Base-by-base conservation (phyloP, 306 rosid genomes). In the Psophocarpus tetragonolobus region DNA sequence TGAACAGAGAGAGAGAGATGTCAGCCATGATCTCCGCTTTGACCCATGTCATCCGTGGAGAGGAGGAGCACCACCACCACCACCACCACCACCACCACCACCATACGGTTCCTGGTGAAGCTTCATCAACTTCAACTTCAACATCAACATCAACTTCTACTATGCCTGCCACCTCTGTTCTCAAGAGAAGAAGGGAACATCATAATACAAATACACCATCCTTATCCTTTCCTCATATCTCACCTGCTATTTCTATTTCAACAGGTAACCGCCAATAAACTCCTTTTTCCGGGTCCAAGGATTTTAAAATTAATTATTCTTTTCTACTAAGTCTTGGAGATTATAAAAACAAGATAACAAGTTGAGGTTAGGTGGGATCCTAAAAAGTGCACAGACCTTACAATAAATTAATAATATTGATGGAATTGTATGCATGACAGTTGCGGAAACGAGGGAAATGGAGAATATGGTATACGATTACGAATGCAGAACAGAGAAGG, bases 1-100 rank as follows among this genome's bases (percentile, higher is more conserved):
- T 82, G 1, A 60, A 71, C 41, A 81, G 83, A 42, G 88, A 89
- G 45, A 76, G 2, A 35, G 93, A 89, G 77, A 89, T 85, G 88
- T 68, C 82, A 4, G 87, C 71, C 2, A 87, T 89, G 81, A 84
- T 89, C 1, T 82, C 87, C 0, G 87, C 90, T 53, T 42, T 89
- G 61, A 83, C 88, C 0, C 82, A 62, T 7, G 91, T 89, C 0
- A 82, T 82, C 0, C 30, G 81, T 2, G 91, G 89, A 21, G 79
- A 78, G 1, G 65, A 35, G 6, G 39, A 53, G 1, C 80, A 82
- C n/a, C n/a, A n/a, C n/a, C n/a, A n/a, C n/a, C n/a, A n/a, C n/a
- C n/a, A n/a, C n/a, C n/a, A n/a, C n/a, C n/a, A n/a, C n/a, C n/a
- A n/a, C n/a, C n/a, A n/a, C n/a, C n/a, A n/a, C n/a, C n/a, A n/a